Conservation (phyloP, 805 yeast genomes). For the Nakazawaea wickerhamii region DNA sequence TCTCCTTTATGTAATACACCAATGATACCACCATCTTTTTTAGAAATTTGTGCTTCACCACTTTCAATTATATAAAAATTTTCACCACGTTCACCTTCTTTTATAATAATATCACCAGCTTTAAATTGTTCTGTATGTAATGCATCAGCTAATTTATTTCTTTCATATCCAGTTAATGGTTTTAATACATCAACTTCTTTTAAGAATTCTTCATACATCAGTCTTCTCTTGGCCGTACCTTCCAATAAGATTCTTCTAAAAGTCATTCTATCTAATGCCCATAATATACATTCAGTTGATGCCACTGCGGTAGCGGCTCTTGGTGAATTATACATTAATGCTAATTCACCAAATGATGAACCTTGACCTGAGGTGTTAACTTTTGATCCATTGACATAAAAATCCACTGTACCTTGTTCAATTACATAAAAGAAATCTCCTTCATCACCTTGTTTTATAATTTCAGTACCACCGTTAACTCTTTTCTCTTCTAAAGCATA, state of each 20-base stretch:
- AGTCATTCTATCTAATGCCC: conserved; percentile 92
- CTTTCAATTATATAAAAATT: conserved; percentile 69
- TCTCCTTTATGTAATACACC: conserved; percentile 69
- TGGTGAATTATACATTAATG: conserved; percentile 95
- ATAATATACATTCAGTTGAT: conserved; percentile 61
- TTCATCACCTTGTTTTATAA: conserved; percentile 88
- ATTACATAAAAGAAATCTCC: conserved; percentile 90
- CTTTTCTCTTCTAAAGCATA: conserved; percentile 76
- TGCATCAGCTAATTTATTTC: conserved; percentile 93
- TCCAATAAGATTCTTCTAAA: conserved; percentile 89
- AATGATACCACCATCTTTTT: conserved; percentile 55
- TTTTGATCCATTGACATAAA: conserved; percentile 60
- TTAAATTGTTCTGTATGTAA: conserved; percentile 69
- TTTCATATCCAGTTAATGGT: conserved; percentile 69
- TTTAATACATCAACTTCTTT: conserved; percentile 80
- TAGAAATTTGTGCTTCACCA: conserved; percentile 77
- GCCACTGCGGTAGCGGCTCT: conserved; percentile 94
- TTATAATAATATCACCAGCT: conserved; percentile 69
- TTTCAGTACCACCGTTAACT: conserved; percentile 51
- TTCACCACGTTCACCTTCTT: conserved; percentile 83
- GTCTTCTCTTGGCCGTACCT: conserved; percentile 84
- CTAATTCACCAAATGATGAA: conserved; percentile 92
- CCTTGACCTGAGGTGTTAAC: conserved; percentile 81
- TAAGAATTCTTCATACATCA: conserved; percentile 83
- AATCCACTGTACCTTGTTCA: conserved; percentile 81